Evolutionary conservation across 345 rosid species (phyloP).

Genomic region (Camelina sativa): DNA sequence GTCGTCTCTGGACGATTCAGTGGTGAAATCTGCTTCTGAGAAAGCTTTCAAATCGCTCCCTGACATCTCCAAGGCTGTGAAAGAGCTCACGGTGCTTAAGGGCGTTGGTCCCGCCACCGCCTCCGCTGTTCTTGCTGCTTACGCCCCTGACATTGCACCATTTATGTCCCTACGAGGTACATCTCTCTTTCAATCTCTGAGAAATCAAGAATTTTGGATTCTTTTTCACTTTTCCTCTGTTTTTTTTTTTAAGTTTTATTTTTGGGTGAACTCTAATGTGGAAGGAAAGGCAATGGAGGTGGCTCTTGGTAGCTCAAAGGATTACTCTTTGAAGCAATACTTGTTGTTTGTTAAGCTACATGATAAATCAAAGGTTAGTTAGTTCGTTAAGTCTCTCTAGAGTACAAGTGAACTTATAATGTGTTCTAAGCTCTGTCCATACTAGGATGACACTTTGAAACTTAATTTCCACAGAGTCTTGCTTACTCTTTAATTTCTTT

Average conservation of each 20-base stretch:
- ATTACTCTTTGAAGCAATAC: constrained; percentile 78
- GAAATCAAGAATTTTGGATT: neutral
- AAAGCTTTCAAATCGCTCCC: constrained; percentile 82
- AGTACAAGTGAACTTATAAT: neutral
- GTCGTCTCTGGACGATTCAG: constrained; percentile 67
- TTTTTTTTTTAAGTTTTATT: neutral
- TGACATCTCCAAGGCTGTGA: constrained; percentile 67
- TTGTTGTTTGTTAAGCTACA: constrained; percentile 60
- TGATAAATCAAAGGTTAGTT: constrained; percentile 63
- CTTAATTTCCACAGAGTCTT: neutral
- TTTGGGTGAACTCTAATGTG: constrained; percentile 5
- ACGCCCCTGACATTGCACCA: constrained; percentile 75
- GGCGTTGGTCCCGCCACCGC: constrained; percentile 96
- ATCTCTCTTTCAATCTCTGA: neutral
- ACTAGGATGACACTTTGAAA: constrained; percentile 6
- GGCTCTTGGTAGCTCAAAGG: constrained; percentile 71
- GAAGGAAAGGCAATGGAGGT: constrained; percentile 71
- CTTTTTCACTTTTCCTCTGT: neutral
- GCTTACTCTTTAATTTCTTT: neutral
- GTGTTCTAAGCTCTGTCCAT: neutral
- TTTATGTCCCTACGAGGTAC: constrained; percentile 95
- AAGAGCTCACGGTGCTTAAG: constrained; percentile 76
- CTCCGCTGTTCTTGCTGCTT: constrained; percentile 88
- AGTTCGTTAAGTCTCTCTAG: constrained; percentile 19
- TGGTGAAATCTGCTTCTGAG: constrained; percentile 69